Base-by-base conservation (phyloP, 179 eudicot species). In the Spergularia azorica region DNA sequence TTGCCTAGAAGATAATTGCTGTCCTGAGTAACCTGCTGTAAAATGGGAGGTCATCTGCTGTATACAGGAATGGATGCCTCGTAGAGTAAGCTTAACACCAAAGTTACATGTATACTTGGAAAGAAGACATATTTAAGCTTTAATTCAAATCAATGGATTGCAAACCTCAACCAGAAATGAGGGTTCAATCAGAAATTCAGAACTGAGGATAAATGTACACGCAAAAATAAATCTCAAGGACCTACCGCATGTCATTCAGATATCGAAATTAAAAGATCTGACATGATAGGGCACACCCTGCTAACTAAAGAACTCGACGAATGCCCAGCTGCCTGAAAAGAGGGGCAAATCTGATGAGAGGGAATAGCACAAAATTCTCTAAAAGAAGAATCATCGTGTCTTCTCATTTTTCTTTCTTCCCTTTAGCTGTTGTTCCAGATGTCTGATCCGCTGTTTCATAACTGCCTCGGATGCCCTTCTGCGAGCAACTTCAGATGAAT, bases 391-490 rank as follows among this genome's bases (percentile, higher is more conserved):
- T 36, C n/a, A 8, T 79, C 67, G 60, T 6, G 10, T 36, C 75
- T 74, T 67, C 68, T 73, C 67, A 11, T 17, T 74, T 74, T 68
- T 61, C 70, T 62, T 79, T 56, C 9, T 62, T 26, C 52, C 77
- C 73, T 79, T 74, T 16, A 79, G 50, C 63, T 73, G 69, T 18
- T 67, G 36, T 54, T 79, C 78, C 16, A 74, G 71, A 74, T 69
- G n/a, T 79, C 79, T 74, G 70, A 79, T 68, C 71, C 75, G 74
- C 55, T 74, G 82, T 68, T 46, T 79, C 21, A 79, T 70, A 51
- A 79, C 17, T 21, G 82, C 68, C 2, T 60, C 55, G 5, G 61
- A 72, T 39, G 39, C 72, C 20, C 68, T 77, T 54, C 68, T 77
- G 74, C 50, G 68, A 26, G 74, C 72, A 55, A 6, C 78, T 63